These are phyloP conservation scores for Globisporangium sylvaticum DNA, from an alignment of 352 stramenopile genomes.

Conservation along the genomic window DNA sequence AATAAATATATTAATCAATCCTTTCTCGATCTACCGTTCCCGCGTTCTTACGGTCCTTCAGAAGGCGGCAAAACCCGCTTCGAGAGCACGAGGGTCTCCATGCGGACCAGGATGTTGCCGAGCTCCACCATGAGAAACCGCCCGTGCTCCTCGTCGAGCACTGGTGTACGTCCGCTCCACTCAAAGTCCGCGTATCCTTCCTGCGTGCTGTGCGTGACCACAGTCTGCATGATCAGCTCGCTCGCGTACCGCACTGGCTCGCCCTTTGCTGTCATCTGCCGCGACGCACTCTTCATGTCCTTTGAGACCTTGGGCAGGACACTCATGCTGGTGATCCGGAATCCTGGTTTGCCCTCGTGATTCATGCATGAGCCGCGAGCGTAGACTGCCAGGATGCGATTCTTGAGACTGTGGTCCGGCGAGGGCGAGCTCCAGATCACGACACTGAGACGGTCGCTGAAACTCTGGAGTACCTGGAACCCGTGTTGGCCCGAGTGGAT, in stretches of 20 bases:
- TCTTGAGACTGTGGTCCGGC: background rate
- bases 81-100: background rate
- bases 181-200: background rate
- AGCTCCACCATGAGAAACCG: background rate
- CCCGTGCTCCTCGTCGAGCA: background rate
- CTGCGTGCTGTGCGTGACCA: background rate
- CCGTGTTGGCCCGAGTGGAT: background rate
- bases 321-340: background rate
- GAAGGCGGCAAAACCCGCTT: background rate
- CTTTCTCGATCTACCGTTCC: background rate
- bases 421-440: background rate
- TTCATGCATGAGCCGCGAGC: background rate
- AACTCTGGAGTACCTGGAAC: background rate
- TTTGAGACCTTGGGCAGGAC: background rate
- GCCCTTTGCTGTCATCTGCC: background rate
- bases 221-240: background rate
- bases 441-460: background rate
- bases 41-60: background rate
- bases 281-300: background rate
- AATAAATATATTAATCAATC: background rate
- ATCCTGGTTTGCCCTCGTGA: background rate
- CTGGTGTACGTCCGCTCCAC: background rate
- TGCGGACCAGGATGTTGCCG: background rate
- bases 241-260: background rate
- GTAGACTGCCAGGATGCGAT: background rate